Base-by-base conservation (phyloP, 768 basidiomycete species). In the Boletus edulis region DNA sequence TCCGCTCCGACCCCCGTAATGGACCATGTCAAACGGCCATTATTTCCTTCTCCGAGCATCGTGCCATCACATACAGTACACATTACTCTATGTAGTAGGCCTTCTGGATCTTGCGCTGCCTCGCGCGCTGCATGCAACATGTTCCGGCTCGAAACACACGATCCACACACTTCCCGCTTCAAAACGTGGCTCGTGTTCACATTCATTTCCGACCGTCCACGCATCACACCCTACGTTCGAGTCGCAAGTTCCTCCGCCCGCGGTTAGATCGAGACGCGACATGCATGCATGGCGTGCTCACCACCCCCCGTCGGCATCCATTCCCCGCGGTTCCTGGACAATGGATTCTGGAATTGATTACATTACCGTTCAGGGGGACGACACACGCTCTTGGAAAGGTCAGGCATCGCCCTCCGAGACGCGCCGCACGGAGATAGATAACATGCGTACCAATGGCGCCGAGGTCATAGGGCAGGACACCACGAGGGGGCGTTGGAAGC, bases 71-170 rank as follows among this genome's bases (percentile, higher is more conserved):
- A 18, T 22, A 20, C 53, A 49, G 4, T 34, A 24, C 53, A 52
- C 51, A 27, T 46, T 67, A 59, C 63, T 51, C 18, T 39, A 46
- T 47, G 31, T 40, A 31, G 42, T 45, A 24, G 38, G 18, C 46
- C 50, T 57, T 57, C 54, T 57, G 27, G 38, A 37, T 41, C 29
- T 56, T 61, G 52, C 66, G 55, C 59, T 62, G 64, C 64, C 65
- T 61, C 57, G 35, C 37, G 45, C 52, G 55, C 64, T 42, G 47
- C 65, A 61, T 64, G 55, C 50, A 56, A 43, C 65, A 67, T 58
- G 64, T 52, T 64, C 64, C 64, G 65, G 56, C 62, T 65, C 65
- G 64, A 65, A 61, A 64, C 65, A 54, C 64, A 52, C 55, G 54
- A 52, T 54, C 59, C 56, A 65, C 49, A 46, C 64, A 54, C 63